Base-by-base conservation (phyloP, 2,329 filamentous ascomycete species). In the Colletotrichum agaves region DNA sequence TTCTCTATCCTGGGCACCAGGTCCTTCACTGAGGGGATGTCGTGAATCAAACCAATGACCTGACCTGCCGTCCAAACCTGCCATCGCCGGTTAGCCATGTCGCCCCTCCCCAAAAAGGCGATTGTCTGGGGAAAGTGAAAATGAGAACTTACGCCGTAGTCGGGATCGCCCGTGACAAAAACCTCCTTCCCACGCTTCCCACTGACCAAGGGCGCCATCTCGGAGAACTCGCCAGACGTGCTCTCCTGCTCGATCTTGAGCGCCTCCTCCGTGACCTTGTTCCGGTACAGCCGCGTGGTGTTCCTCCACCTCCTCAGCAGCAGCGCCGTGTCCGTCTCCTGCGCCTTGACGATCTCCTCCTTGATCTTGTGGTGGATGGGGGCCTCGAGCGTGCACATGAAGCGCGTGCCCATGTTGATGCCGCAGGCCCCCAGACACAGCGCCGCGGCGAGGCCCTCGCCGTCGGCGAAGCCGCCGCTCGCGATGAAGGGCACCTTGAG, bases 321-420 rank as follows among this genome's bases (percentile, higher is more conserved):
- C 59, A 99, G 86, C 72, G 94, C 89, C 0, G 96, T 99, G 79
- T 98, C 93, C 21, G 92, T 94, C 85, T 99, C 96, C 71, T 93
- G 86, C 1, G 94, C 92, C 62, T 89, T 86, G 57, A 98, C 94
- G 75, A 99, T 99, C 72, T 92, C 86, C 79, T 97, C 86, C 86
- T 99, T 99, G 83, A 99, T 93, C 73, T 97, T 97, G 55, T 88
- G 78, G 81, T 99, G 96, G 71, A 99, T 92, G 1, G 96, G 96
- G 15, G 94, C 90, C 81, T 98, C 96, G 49, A 95, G 85, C 0
- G 96, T 98, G 83, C 92, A 95, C 93, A 99, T 97, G 84, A 98
- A 99, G 46, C 96, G 86, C 10, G 96, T 99, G 65, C 96, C 96
- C 96, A 99, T 99, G 82, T 99, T 99, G 82, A 98, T 90, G 70